Conservation (phyloP, 257 asterid genomes). For the Solanum arcanum region DNA sequence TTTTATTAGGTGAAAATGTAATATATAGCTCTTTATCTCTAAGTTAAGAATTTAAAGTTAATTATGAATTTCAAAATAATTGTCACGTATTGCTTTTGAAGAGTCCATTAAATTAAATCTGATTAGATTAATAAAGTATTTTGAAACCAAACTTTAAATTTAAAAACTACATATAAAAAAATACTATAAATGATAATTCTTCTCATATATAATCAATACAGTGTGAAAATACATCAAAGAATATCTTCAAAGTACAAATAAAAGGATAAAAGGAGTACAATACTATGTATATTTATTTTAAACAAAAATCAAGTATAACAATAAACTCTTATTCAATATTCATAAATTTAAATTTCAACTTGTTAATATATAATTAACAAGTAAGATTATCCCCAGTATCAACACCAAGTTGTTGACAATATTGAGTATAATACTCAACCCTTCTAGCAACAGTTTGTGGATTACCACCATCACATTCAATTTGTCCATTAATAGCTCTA, state of each 20-base stretch:
- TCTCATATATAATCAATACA: not conserved
- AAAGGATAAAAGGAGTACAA: not conserved
- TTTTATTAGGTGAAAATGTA: no score
- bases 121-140: no score
- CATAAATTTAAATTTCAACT: not conserved
- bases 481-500: conserved; percentile 27
- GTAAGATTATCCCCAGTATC: conserved; percentile 28
- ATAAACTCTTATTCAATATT: not conserved
- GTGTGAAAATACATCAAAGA: not conserved
- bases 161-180: not conserved
- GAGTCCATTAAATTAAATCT: no score
- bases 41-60: no score
- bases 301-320: not conserved
- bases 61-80: no score
- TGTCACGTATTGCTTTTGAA: no score
- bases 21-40: no score
- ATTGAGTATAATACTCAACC: conserved; percentile 22
- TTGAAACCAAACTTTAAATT: no score
- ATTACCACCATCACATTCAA: conserved; percentile 37
- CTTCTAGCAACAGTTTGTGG: conserved; percentile 21
- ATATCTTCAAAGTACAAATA: not conserved
- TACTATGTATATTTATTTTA: not conserved
- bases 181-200: not conserved
- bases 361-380: conserved; percentile 6
- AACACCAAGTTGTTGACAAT: conserved; percentile 2